Evolutionary conservation across 164 flowering plant genomes (phyloP).

Genomic region (Echeveria elegans): DNA sequence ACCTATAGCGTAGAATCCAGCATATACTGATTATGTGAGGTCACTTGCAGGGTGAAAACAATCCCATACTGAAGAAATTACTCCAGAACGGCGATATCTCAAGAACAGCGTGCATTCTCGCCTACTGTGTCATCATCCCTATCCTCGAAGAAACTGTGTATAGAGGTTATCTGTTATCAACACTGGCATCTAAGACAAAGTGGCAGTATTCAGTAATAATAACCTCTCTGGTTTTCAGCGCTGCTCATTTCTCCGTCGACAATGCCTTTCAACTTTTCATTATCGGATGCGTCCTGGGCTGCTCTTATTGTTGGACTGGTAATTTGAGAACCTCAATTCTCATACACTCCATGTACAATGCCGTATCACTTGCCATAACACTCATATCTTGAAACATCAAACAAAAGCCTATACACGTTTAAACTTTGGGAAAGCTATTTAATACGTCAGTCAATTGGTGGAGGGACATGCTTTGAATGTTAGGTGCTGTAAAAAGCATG

Average conservation of each 20-base stretch:
- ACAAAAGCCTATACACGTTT: neutral
- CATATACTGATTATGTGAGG: neutral
- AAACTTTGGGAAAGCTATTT: neutral
- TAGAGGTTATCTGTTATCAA: conserved; percentile 62
- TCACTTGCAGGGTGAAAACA: conserved; percentile 45
- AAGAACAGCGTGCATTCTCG: conserved; percentile 31
- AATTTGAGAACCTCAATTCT: conserved; percentile 49
- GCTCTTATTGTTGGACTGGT: conserved; percentile 79
- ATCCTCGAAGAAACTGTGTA: conserved; percentile 76
- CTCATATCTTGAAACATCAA: conserved; percentile 20
- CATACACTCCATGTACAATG: conserved; percentile 78
- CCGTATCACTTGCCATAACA: conserved; percentile 37
- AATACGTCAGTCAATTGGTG: neutral
- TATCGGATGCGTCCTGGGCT: conserved; percentile 70
- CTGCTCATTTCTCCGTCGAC: conserved; percentile 73
- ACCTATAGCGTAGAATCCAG: neutral
- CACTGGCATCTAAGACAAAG: conserved; percentile 50
- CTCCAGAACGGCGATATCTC: conserved; percentile 43
- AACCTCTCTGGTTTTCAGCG: conserved; percentile 65
- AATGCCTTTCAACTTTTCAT: conserved; percentile 56
- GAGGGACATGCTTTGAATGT: neutral
- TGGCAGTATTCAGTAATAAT: conserved; percentile 62
- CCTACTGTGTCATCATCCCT: conserved; percentile 64
- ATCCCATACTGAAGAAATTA: conserved; percentile 50
- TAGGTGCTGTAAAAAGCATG: neutral